Conservation (phyloP, 2,329 filamentous ascomycete species). For the Basipetospora chlamydospora region DNA sequence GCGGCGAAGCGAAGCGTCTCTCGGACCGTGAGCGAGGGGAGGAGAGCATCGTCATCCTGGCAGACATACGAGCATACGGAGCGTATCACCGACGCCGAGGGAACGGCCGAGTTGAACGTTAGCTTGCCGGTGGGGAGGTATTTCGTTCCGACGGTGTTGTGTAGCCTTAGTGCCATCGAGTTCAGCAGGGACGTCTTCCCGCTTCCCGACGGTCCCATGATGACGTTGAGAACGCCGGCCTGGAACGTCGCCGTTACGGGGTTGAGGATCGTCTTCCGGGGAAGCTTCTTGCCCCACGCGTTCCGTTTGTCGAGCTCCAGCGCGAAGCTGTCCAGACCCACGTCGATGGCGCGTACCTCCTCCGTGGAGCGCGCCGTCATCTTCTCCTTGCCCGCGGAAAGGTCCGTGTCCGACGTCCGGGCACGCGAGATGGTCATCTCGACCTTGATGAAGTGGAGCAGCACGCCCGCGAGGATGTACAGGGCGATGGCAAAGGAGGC, state of each 20-base stretch:
- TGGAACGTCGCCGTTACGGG: slow-evolving; percentile 53
- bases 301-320: slow-evolving; percentile 50
- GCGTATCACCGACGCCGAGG: slow-evolving; percentile 53
- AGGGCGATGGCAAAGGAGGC: slow-evolving; percentile 50
- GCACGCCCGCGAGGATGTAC: slow-evolving; percentile 41
- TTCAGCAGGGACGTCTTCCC: slow-evolving; percentile 66
- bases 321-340: slow-evolving; percentile 49
- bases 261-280: slow-evolving; percentile 46
- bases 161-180: slow-evolving; percentile 53
- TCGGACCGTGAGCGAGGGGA: slow-evolving; percentile 60
- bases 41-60: slow-evolving; percentile 61
- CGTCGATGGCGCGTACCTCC: slow-evolving; percentile 44
- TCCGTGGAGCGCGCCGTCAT: slow-evolving; percentile 38
- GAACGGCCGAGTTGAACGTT: slow-evolving; percentile 54
- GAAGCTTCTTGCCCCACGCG: slow-evolving; percentile 32
- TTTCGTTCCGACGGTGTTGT: slow-evolving; percentile 43
- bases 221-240: slow-evolving; percentile 55
- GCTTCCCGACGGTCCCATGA: slow-evolving; percentile 67
- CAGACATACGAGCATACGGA: slow-evolving; percentile 65
- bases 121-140: slow-evolving; percentile 50
- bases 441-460: slow-evolving; percentile 49
- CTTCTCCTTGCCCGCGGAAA: slow-evolving; percentile 57
- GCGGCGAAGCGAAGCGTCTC: slow-evolving; percentile 61
- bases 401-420: slow-evolving; percentile 41
- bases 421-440: slow-evolving; percentile 57